Evolutionary conservation across 2,329 filamentous ascomycete species (phyloP), one percentile per base, ranked within the genome.

Genomic region (Periconia macrospinosa): DNA sequence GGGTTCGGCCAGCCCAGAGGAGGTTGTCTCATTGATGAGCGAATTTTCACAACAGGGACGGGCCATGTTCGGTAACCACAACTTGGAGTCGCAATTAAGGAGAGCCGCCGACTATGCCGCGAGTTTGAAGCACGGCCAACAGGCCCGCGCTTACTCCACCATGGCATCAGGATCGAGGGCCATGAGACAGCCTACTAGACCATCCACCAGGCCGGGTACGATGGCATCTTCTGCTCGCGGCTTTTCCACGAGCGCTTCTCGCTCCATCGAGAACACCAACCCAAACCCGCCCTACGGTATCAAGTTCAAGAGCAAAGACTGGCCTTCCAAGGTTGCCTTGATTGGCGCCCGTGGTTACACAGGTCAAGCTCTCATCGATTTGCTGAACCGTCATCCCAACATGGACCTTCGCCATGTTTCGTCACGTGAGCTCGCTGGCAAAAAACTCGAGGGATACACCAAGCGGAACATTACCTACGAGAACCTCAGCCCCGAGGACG

Each of bases 311-410:
- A 91, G 91, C 55, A 95, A 92, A 76, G 83, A 85, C 54, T 84
- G 85, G 56, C 89, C 90, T 11, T 86, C 92, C 13, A 89, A 88
- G 69, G 85, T 97, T 46, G 92, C 89, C 43, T 82, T 97, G 50
- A 96, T 97, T 60, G 92, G 92, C 58, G 92, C 92, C 52, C 89
- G 92, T 69, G 93, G 94, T 33, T 97, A 96, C 73, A 97, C 93
- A 50, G 93, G 94, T 41, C 91, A 96, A 75, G 91, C 91, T 50
- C 81, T 99, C 45, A 91, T 97, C 66, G 87, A 86, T 56, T 84
- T 99, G 18, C 81, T 99, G 47, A 94, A 96, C 76, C 78, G 85
- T 33, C 94, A 97, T 76, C 92, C 92, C 14, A 84, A 90, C 75
- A 89, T 97, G 82, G 92, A 97, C 62, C 86, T 97, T 49, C 84